Percentiles rank a stretch among this genome's conserved stretches.
Conservation (phyloP, 257 asterid species). For the Solanum acaule region DNA sequence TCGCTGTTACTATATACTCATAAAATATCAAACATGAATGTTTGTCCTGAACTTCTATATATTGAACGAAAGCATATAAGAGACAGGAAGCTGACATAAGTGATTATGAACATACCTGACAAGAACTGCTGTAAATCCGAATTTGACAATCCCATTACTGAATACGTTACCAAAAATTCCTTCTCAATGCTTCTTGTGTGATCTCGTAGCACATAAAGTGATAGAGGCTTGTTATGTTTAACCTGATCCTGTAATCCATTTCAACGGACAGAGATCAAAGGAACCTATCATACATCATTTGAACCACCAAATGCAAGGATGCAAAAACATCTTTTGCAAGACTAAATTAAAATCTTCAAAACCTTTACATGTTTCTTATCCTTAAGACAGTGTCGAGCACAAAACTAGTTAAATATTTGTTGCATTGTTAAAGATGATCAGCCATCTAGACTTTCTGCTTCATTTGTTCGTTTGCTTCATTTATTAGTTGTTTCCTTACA, state of each 20-base stretch:
- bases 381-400: not conserved
- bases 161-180: not conserved
- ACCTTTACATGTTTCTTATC: not conserved
- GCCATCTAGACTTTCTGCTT: not conserved
- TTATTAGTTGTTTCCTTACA: not conserved
- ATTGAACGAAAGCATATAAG: not conserved
- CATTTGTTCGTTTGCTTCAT: no score
- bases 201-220: conserved; percentile 7
- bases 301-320: not conserved
- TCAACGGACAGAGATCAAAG: not conserved
- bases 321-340: not conserved
- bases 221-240: conserved; percentile 16
- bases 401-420: not conserved
- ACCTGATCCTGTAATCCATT: conserved; percentile 22
- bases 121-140: conserved; percentile 1
- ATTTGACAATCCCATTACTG: conserved; percentile 9
- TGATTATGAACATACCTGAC: not conserved
- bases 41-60: not conserved
- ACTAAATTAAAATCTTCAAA: not conserved
- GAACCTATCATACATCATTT: not conserved
- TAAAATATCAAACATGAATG: not conserved
- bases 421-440: not conserved
- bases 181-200: conserved; percentile 13
- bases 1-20: not conserved
- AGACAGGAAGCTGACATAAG: not conserved